Evolutionary conservation across 75 land plant genomes (phyloP), one percentile per base, ranked within the genome.

Genomic region (Pinus albicaulis): DNA sequence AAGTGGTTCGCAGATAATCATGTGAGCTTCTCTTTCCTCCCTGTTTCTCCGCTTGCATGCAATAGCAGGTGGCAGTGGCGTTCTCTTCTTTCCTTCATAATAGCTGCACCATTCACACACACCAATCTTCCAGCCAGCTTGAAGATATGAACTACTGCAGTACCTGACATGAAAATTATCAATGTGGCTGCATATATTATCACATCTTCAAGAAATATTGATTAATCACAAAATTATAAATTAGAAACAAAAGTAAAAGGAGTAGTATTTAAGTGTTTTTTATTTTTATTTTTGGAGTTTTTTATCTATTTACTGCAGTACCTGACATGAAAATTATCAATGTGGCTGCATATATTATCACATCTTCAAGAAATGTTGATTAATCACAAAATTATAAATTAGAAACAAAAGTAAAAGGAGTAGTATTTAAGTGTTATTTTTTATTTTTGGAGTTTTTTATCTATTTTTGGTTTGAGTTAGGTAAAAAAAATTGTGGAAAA

Each of bases 241-340:
- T 2, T 31, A n/a, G n/a, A n/a, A n/a, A n/a, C n/a, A n/a, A n/a
- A n/a, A n/a, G n/a, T n/a, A n/a, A n/a, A n/a, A n/a, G n/a, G 31
- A 31, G 31, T 31, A 31, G 1, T 1, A 1, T 31, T 31, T 31
- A 31, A 31, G 31, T 31, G 31, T 31, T 31, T 31, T 31, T 31
- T n/a, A n/a, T n/a, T n/a, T n/a, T n/a, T n/a, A n/a, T n/a, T n/a
- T n/a, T n/a, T n/a, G n/a, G n/a, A n/a, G n/a, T n/a, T n/a, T n/a
- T n/a, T n/a, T n/a, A n/a, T n/a, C n/a, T n/a, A n/a, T n/a, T n/a
- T 63, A 26, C 66, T 63, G 66, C 66, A 63, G 26, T 63, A 63
- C 66, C 66, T 63, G 66, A 11, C 15, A 63, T 24, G 11, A 20
- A 63, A 63, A 12, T 26, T 24, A 63, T 24, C 66, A 63, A 57